phyloP scores from a whole-genome alignment of 345 rosid species.

The Pistacia vera region DNA sequence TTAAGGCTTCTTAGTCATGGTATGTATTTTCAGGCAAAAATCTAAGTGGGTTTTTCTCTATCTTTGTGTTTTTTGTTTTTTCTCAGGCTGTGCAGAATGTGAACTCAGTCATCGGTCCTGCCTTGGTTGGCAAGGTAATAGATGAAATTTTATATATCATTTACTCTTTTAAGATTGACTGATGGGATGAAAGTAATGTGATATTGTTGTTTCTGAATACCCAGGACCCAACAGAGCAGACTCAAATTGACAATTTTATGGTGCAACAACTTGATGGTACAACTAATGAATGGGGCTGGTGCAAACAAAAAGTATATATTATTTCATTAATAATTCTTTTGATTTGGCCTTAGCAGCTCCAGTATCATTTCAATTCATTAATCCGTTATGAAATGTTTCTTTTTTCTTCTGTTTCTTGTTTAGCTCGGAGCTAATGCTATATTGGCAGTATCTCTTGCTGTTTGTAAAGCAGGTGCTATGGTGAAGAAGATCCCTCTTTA shows the following conservation, averaged over 20 bases:
- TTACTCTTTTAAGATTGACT: not conserved
- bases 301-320: conserved; percentile 63
- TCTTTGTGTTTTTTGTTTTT: conserved; percentile 6
- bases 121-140: conserved; percentile 67
- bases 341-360: not conserved
- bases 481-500: conserved; percentile 70
- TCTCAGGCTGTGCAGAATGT: conserved; percentile 65
- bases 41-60: not conserved
- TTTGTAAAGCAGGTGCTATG: conserved; percentile 73
- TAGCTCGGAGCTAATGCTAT: conserved; percentile 83
- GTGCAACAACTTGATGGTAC: conserved; percentile 81
- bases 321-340: not conserved
- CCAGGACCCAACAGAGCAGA: conserved; percentile 65
- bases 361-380: not conserved
- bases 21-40: not conserved
- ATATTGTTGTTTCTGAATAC: not conserved
- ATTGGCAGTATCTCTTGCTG: conserved; percentile 73
- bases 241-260: conserved; percentile 55
- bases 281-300: conserved; percentile 82
- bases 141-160: not conserved
- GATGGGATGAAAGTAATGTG: not conserved
- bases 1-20: not conserved
- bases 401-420: not conserved
- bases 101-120: conserved; percentile 58
- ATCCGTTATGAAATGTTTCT: not conserved